Evolutionary conservation across 495 filamentous ascomycete genomes (phyloP), one percentile per base, ranked within the genome.

Genomic region (Pseudevernia furfuracea): DNA sequence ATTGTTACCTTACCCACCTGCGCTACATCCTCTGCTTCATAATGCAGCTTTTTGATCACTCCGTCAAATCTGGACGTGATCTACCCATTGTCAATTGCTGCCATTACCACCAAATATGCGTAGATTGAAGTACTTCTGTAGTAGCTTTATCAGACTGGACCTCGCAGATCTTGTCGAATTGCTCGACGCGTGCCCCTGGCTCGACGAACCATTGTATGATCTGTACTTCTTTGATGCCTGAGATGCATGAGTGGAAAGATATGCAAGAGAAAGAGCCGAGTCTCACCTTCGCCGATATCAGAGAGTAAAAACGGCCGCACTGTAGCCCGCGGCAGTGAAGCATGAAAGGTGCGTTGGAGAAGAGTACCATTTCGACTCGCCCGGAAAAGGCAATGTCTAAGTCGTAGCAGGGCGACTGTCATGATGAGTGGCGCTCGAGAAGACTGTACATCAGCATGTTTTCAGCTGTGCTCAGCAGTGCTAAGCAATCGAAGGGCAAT

Each of bases 121-220:
- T 30, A 36, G 5, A 14, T 34, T 30, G 41, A 34, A 64, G 53
- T 70, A 88, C 86, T 78, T 97, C 94, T 48, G 96, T 91, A n/a
- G 91, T 92, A 19, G 95, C 95, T 75, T 99, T 99, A 77, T 99
- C 95, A 61, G 89, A 94, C 73, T 97, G 94, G 48, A 97, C 95
- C 77, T 99, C 94, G 74, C 95, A 99, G 44, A 99, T 78, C 62
- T 91, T 93, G 72, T 95, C 93, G 84, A 96, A 99, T 76, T 99
- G 91, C 79, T 97, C 92, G 68, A 99, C 91, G 61, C 91, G 86
- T 32, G 95, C 95, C 59, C 89, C 92, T 59, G 96, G 92, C 74
- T 96, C 88, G 66, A 97, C 94, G 74, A 97, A 99, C 95, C 95
- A 99, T 79, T 97, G 95, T 69, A 97, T 97, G 71, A 99, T 90